These are phyloP conservation scores for Eruca vesicaria DNA, from an alignment of 441 rosid species.

Conservation along the genomic window DNA sequence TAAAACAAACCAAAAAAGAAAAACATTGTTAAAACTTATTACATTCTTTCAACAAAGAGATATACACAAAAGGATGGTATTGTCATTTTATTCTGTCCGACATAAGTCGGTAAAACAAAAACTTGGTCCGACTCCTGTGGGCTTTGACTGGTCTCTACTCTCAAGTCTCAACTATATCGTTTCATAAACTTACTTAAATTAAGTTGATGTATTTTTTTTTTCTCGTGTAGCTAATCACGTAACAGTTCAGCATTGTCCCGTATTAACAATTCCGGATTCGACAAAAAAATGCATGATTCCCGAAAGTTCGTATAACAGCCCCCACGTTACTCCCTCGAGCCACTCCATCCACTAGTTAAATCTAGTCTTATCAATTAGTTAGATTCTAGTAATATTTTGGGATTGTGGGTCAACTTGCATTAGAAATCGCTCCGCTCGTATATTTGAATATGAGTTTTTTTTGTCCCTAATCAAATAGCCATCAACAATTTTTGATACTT, in stretches of 20 bases:
- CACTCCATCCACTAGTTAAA: slow-evolving; percentile 44
- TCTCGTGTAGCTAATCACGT: background rate
- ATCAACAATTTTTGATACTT: slow-evolving; percentile 31
- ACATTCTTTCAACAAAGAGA: slow-evolving; percentile 2
- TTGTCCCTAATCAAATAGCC: slow-evolving; percentile 10
- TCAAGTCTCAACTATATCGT: slow-evolving; percentile 41
- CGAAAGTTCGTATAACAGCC: slow-evolving; percentile 25
- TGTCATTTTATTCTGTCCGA: slow-evolving; percentile 20
- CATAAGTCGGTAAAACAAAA: slow-evolving; percentile 37
- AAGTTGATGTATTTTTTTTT: slow-evolving; percentile 3
- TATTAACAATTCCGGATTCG: background rate
- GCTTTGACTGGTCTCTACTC: slow-evolving; percentile 27
- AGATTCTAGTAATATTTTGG: slow-evolving; percentile 27
- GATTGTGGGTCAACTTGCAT: slow-evolving; percentile 42
- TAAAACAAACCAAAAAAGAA: background rate
- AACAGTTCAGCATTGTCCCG: background rate
- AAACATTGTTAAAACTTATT: background rate
- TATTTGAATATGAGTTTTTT: background rate
- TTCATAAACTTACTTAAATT: background rate
- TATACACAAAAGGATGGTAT: background rate
- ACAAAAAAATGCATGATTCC: background rate
- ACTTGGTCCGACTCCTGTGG: slow-evolving; percentile 20
- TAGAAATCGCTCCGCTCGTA: slow-evolving; percentile 1
- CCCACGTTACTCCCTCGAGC: slow-evolving; percentile 68
- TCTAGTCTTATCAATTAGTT: slow-evolving; percentile 29